Evolutionary conservation across 768 basidiomycete species (phyloP), one percentile per base, ranked within the genome.

Genomic region (Flagelloscypha sp.): DNA sequence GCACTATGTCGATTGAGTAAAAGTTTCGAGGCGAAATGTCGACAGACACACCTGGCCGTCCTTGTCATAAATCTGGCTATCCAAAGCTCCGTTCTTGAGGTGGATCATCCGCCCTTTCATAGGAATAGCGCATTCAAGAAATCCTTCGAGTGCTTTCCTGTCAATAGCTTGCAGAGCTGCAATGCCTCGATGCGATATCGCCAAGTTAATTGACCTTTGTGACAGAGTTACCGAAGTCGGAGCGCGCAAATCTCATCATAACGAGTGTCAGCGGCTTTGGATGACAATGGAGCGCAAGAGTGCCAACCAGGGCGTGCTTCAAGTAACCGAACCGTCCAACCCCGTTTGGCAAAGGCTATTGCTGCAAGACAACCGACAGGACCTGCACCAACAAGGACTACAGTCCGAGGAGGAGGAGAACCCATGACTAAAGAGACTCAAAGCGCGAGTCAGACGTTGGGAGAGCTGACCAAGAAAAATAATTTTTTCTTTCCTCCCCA

Each of bases 21-120:
- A n/a, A n/a, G n/a, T n/a, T n/a, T n/a, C n/a, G n/a, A n/a, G n/a
- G 15, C 15, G 21, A 28, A 20, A 37, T 38, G 35, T 23, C 32
- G 38, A 41, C 33, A 36, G 17, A 58, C 76, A 52, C 49, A 84
- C 90, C 76, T 92, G 87, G 51, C 84, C 84, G 55, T 86, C 69
- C 52, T 72, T 79, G 59, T 94, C 93, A 59, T 95, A 95, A 34
- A 66, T 59, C 62, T 94, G 90, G 48, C 88, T 89, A 50, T 87
- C 76, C 45, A 74, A 66, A 46, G 71, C 70, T 39, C 86, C 84
- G 47, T 74, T 63, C 42, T 55, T 51, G 49, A 78, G 75, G 63
- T 98, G 94, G 45, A 98, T 88, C 89, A 97, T 94, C 33, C 94
- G 74, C 28, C 90, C 93, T 48, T 72, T 77, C 90, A 98, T 93